Evolutionary conservation across 1,139 yeast genomes (phyloP).

Genomic region (Suhomyces anneliseae): DNA sequence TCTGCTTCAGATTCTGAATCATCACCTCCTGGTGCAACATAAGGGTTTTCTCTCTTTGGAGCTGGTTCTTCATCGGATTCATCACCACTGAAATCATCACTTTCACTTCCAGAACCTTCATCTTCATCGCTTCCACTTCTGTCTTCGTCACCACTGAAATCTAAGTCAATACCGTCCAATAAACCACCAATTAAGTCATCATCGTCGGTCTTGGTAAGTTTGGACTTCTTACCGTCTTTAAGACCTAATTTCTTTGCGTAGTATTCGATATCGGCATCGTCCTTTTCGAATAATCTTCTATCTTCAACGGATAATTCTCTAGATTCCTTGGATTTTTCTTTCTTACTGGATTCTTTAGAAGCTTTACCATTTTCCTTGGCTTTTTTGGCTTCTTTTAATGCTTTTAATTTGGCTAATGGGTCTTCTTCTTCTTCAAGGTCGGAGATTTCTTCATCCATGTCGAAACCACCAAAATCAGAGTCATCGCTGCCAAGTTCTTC

Average conservation of each 20-base stretch:
- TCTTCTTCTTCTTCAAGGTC: conserved; percentile 17
- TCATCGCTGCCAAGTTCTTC: conserved; percentile 12
- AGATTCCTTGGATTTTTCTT: neutral
- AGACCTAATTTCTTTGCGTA: conserved; percentile 82
- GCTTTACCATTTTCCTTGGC: conserved; percentile 6
- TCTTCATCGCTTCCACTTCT: conserved; percentile 20
- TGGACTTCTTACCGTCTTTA: conserved; percentile 49
- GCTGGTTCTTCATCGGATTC: conserved; percentile 26
- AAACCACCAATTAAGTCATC: conserved; percentile 73
- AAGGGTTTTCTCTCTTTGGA: conserved; percentile 68
- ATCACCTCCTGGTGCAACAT: conserved; percentile 63
- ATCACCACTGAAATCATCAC: conserved; percentile 17
- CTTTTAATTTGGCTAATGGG: conserved; percentile 23
- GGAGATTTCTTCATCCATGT: conserved; percentile 2
- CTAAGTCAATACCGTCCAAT: conserved; percentile 74
- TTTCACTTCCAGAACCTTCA: conserved; percentile 33
- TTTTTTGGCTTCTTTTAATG: conserved; percentile 16
- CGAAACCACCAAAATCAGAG: conserved; percentile 5
- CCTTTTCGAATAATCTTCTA: conserved; percentile 50
- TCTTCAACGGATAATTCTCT: conserved; percentile 36
- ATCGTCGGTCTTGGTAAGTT: conserved; percentile 51
- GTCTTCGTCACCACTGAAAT: conserved; percentile 31
- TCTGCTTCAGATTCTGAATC: conserved; percentile 10
- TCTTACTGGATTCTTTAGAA: conserved; percentile 14
- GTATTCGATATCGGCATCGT: conserved; percentile 77